Conservation (phyloP, 371 early-diverging fungal species). For the Haplosporangium sp. region DNA sequence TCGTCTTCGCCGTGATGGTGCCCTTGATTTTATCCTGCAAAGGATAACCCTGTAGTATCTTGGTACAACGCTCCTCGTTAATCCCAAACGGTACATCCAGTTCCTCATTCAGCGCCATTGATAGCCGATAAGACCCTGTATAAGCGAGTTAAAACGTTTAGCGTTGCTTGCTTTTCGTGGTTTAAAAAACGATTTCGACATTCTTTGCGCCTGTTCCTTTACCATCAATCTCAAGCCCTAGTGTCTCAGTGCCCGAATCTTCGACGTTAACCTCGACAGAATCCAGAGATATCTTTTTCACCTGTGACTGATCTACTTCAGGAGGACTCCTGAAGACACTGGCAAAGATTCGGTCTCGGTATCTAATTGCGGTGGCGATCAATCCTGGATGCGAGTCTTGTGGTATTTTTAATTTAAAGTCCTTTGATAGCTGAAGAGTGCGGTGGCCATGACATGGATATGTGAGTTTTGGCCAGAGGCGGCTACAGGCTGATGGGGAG, state of each 20-base stretch:
- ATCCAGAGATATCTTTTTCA: neutral
- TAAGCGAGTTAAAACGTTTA: neutral
- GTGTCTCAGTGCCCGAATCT: neutral
- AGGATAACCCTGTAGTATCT: constrained; percentile 10
- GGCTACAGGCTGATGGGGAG: constrained; percentile 20
- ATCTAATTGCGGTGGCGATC: constrained; percentile 13
- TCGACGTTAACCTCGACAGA: constrained; percentile 25
- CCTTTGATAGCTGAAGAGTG: constrained; percentile 21
- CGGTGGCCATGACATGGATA: constrained; percentile 27
- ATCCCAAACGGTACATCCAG: constrained; percentile 15
- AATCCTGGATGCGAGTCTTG: constrained; percentile 23
- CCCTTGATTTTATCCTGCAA: constrained; percentile 13
- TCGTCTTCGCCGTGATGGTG: constrained; percentile 26
- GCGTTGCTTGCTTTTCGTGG: too few relatives aligned
- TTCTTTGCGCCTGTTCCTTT: neutral
- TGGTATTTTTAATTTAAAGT: constrained; percentile 26
- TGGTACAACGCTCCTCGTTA: constrained; percentile 13
- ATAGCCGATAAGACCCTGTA: constrained; percentile 33
- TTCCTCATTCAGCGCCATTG: constrained; percentile 23
- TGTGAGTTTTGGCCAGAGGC: constrained; percentile 37
- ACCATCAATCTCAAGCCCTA: constrained; percentile 43
- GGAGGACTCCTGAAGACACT: constrained; percentile 36
- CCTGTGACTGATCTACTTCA: constrained; percentile 24
- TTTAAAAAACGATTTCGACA: too few relatives aligned
- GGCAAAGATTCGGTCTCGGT: constrained; percentile 22